These are phyloP conservation scores for Termitomyces heimii DNA, from an alignment of 768 basidiomycete species.

Conservation along the genomic window DNA sequence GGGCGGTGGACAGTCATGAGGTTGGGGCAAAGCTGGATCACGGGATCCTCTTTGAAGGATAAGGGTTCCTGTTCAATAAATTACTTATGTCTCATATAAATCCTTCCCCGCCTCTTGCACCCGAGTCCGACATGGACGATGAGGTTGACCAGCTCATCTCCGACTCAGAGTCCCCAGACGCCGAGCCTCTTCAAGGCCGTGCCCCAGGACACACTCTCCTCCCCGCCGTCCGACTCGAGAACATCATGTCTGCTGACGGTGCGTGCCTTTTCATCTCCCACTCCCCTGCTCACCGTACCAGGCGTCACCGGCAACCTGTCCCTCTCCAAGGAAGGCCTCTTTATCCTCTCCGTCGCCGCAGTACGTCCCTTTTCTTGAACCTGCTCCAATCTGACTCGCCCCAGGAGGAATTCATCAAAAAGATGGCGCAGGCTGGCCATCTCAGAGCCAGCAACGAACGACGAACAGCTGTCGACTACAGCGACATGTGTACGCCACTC, in stretches of 20 bases:
- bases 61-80: too few relatives aligned
- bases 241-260: conserved; percentile 78
- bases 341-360: conserved; percentile 70
- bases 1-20: conserved; percentile 48
- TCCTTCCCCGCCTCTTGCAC: neutral
- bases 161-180: conserved; percentile 39
- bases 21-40: conserved; percentile 62
- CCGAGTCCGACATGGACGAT: conserved; percentile 48
- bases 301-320: conserved; percentile 57
- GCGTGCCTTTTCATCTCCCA: conserved; percentile 15
- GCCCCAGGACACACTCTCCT: conserved; percentile 62
- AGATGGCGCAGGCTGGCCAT: conserved; percentile 64
- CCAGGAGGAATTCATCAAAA: conserved; percentile 80
- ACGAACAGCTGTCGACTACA: conserved; percentile 56
- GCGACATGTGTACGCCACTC: conserved; percentile 62
- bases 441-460: conserved; percentile 55
- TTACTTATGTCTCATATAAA: neutral
- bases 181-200: conserved; percentile 28
- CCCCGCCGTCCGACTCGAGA: conserved; percentile 63
- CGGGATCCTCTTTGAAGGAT: too few relatives aligned
- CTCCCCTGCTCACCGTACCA: conserved; percentile 17
- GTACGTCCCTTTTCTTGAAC: conserved; percentile 30
- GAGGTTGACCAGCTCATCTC: conserved; percentile 66
- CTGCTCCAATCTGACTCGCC: conserved; percentile 3
- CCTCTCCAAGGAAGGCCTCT: conserved; percentile 71